These are phyloP conservation scores for Parastagonospora avenae DNA, from an alignment of 2,329 filamentous ascomycete genomes.

Conservation along the genomic window DNA sequence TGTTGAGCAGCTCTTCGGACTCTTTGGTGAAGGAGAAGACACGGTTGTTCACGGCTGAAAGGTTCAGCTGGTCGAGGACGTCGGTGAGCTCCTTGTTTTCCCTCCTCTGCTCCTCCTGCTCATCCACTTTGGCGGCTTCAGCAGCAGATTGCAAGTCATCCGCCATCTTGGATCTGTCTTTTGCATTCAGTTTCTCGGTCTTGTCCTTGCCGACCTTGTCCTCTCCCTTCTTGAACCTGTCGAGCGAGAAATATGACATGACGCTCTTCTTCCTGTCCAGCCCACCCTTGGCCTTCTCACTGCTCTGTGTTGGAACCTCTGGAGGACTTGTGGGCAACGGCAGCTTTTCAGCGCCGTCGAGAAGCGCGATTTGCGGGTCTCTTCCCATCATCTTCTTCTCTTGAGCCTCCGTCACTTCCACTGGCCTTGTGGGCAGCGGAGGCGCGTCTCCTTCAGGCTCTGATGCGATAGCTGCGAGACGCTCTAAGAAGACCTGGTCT, in stretches of 20 bases:
- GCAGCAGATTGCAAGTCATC: slow-evolving; percentile 42
- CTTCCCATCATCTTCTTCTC: slow-evolving; percentile 44
- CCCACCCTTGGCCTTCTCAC: slow-evolving; percentile 35
- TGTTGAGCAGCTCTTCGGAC: slow-evolving; percentile 77
- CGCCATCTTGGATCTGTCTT: slow-evolving; percentile 43
- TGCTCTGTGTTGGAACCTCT: slow-evolving; percentile 36
- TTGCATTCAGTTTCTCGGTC: slow-evolving; percentile 40
- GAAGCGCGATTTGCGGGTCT: slow-evolving; percentile 53
- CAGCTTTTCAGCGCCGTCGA: slow-evolving; percentile 55
- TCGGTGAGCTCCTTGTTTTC: slow-evolving; percentile 75
- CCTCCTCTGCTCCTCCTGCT: slow-evolving; percentile 51
- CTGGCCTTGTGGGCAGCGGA: slow-evolving; percentile 48
- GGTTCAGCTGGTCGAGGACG: slow-evolving; percentile 82
- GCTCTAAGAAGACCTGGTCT: slow-evolving; percentile 63
- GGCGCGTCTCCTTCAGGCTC: slow-evolving; percentile 48
- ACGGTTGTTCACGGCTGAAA: slow-evolving; percentile 82
- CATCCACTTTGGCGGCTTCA: slow-evolving; percentile 36
- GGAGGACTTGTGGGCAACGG: slow-evolving; percentile 57
- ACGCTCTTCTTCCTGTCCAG: slow-evolving; percentile 47
- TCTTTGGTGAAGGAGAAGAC: slow-evolving; percentile 85
- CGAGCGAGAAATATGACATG: slow-evolving; percentile 40
- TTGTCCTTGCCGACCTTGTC: slow-evolving; percentile 24
- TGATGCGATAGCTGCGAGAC: slow-evolving; percentile 54
- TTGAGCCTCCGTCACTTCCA: slow-evolving; percentile 37
- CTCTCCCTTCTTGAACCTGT: slow-evolving; percentile 36